Evolutionary conservation across 371 early-diverging fungal species (phyloP), one percentile per base, ranked within the genome.

Genomic region (Rhizopus microsporus): DNA sequence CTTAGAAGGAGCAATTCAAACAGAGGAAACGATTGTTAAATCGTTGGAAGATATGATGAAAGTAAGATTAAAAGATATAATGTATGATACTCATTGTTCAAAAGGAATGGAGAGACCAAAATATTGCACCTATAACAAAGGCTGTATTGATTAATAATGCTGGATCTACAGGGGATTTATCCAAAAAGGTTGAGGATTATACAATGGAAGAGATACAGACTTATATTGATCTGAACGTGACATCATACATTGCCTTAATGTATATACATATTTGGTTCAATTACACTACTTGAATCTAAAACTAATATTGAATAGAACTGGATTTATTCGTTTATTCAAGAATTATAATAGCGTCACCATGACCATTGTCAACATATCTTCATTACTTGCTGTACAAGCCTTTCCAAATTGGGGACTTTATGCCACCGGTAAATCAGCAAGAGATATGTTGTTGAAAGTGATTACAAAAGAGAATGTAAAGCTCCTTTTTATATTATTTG

Each of bases 351-450:
- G 54, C 13, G 37, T 58, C n/a, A 42, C 50, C 8, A 52, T 78
- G 8, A 68, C 70, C n/a, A 59, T 95, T 4, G 88, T 95, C 44
- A 93, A 91, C 51, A 87, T 93, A 29, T 92, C 93, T n/a, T 92
- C 93, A 5, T 66, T 96, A 34, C 71, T 93, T 7, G 96, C 93
- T 3, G 75, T 94, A 7, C 65, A 87, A 60, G 72, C 93, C 4
- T 91, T 88, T 63, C 74, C 90, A 30, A 77, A 89, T 68, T 93
- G 92, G 93, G 85, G 88, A 4, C 70, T 93, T 5, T 96, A 96
- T 70, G 86, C 89, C n/a, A 74, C 89, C 0, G 84, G 83, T n/a
- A 94, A 95, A 73, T 90, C 94, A 2, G 95, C 94, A 0, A 80
- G 97, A n/a, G 92, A 96, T 62, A 84, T 87, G 84, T 75, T 90